phyloP scores from a whole-genome alignment of 192 early-diverging fungal genomes.

The Coemansia guatemalensis region DNA sequence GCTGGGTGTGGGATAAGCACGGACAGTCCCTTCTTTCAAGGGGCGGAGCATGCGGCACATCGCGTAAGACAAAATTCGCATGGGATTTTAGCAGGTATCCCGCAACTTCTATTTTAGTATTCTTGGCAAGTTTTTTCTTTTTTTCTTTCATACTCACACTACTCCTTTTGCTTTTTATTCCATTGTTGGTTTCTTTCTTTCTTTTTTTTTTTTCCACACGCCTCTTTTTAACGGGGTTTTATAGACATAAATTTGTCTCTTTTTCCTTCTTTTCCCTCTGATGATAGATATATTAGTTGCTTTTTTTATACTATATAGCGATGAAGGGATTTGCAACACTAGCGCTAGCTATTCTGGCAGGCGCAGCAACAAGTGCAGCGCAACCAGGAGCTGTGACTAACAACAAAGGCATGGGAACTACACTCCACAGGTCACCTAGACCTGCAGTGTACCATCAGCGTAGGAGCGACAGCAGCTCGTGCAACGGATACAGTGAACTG shows the following conservation, averaged over 20 bases:
- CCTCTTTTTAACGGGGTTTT: background rate
- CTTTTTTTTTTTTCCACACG: background rate
- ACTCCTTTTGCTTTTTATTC: constrained; percentile 1
- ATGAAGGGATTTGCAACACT: constrained; percentile 9
- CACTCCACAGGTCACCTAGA: background rate
- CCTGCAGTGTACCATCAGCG: background rate
- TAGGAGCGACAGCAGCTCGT: constrained; percentile 23
- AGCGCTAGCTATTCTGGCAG: background rate
- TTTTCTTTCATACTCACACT: background rate
- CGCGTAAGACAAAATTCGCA: background rate
- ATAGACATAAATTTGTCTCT: background rate
- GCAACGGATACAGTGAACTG: constrained; percentile 68
- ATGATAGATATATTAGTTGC: background rate
- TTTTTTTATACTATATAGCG: background rate
- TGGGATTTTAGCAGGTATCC: background rate
- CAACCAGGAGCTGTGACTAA: background rate
- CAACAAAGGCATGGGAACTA: background rate
- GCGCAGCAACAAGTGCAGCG: background rate
- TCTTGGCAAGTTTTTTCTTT: background rate
- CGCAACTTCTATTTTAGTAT: constrained; percentile 6
- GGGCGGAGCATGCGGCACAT: too few relatives aligned
- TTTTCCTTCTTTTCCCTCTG: constrained; percentile 9
- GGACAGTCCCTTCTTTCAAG: background rate
- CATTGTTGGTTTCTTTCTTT: background rate
- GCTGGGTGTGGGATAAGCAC: background rate